These are phyloP conservation scores for Blakeslea trispora DNA, from an alignment of 371 early-diverging fungal species.

Conservation along the genomic window DNA sequence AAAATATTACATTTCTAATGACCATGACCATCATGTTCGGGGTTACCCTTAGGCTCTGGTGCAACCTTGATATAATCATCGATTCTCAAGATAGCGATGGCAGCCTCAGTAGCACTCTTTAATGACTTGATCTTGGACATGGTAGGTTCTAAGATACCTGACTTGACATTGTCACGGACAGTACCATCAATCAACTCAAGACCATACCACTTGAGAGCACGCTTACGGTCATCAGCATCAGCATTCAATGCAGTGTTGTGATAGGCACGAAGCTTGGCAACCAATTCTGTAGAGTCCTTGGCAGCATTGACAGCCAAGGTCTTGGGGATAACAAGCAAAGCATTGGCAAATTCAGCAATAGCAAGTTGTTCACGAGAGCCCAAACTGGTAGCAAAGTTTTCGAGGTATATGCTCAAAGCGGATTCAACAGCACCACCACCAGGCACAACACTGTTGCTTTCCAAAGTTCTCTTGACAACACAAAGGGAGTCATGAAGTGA, in stretches of 20 bases:
- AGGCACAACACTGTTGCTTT: conserved; percentile 97
- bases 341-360: conserved; percentile 98
- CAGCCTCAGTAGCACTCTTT: conserved; percentile 99
- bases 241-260: conserved; percentile 85
- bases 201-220: conserved; percentile 87
- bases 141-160: conserved; percentile 99
- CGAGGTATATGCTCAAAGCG: conserved; percentile 97
- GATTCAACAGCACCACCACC: conserved; percentile 99
- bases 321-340: conserved; percentile 97
- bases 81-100: conserved; percentile 98
- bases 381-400: conserved; percentile 94
- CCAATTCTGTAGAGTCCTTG: conserved; percentile 96
- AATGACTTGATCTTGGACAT: conserved; percentile 99
- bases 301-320: conserved; percentile 99
- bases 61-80: conserved; percentile 96
- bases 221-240: conserved; percentile 68
- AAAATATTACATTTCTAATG: conserved; percentile 35
- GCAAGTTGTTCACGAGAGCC: conserved; percentile 94
- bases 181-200: conserved; percentile 95
- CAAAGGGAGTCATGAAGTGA: conserved; percentile 98
- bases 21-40: conserved; percentile 57
- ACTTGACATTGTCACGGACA: conserved; percentile 93
- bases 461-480: conserved; percentile 98
- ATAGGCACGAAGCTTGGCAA: conserved; percentile 94
- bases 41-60: conserved; percentile 45